phyloP scores from a whole-genome alignment of 1,284 basidiomycete genomes.

The Abortiporus biennis region DNA sequence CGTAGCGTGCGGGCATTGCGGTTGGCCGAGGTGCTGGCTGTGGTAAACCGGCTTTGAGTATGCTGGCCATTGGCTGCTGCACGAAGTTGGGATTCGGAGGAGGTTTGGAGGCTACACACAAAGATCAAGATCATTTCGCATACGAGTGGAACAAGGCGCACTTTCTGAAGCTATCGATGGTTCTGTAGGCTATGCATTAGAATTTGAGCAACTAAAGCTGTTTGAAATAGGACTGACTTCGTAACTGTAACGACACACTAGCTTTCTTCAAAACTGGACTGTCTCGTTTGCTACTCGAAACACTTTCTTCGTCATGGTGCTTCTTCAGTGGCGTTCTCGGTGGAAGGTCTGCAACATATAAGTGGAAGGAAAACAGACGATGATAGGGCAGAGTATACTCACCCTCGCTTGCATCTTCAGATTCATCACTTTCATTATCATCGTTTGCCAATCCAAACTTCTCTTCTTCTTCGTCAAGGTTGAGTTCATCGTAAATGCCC shows the following conservation, averaged over 20 bases:
- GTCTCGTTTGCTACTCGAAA: constrained; percentile 63
- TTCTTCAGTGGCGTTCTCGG: constrained; percentile 64
- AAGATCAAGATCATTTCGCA: constrained; percentile 13
- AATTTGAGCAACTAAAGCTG: constrained; percentile 3
- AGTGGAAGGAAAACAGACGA: constrained; percentile 4
- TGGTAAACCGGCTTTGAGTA: constrained; percentile 64
- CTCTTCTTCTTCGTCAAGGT: constrained; percentile 96
- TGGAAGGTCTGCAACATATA: constrained; percentile 37
- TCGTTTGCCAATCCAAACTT: constrained; percentile 73
- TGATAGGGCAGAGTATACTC: background rate
- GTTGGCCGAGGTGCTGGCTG: constrained; percentile 44
- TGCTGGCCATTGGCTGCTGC: constrained; percentile 76
- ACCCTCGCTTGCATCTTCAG: constrained; percentile 72
- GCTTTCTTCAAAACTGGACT: constrained; percentile 80
- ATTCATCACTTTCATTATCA: constrained; percentile 67
- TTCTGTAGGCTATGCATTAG: constrained; percentile 29
- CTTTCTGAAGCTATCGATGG: constrained; percentile 41
- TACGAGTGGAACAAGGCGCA: constrained; percentile 21
- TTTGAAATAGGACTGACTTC: constrained; percentile 69
- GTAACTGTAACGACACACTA: constrained; percentile 47
- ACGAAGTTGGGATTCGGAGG: constrained; percentile 78
- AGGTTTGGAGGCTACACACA: constrained; percentile 51
- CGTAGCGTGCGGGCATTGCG: constrained; percentile 84
- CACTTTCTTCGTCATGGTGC: constrained; percentile 71
- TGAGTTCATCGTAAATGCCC: constrained; percentile 97